A percentile compares a stretch with the other conserved stretches of the same genome.
Evolutionary conservation across 495 filamentous ascomycete genomes (phyloP).

Genomic region (Aspergillus sparsus): DNA sequence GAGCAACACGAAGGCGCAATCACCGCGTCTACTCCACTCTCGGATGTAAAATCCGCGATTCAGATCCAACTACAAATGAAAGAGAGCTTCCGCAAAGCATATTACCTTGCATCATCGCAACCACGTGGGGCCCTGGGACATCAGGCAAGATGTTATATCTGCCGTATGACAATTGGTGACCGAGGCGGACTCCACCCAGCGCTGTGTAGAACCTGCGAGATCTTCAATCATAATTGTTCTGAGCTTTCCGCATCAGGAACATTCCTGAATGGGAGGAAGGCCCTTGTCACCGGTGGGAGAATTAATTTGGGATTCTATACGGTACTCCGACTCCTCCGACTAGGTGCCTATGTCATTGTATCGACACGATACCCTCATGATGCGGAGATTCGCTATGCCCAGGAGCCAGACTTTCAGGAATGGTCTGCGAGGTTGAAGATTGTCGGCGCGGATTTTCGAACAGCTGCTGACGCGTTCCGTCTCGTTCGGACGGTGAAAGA

Average conservation of each 20-base stretch:
- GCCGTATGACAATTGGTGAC: slow-evolving; percentile 28
- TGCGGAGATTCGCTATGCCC: slow-evolving; percentile 40
- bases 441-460: slow-evolving; percentile 49
- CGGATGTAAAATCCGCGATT: slow-evolving; percentile 25
- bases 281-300: slow-evolving; percentile 51
- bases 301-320: slow-evolving; percentile 49
- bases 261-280: slow-evolving; percentile 25
- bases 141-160: slow-evolving; percentile 44
- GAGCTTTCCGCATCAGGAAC: slow-evolving; percentile 1
- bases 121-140: background rate
- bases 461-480: slow-evolving; percentile 46
- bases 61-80: slow-evolving; percentile 22
- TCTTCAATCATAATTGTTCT: slow-evolving; percentile 39
- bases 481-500: slow-evolving; percentile 33
- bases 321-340: slow-evolving; percentile 45
- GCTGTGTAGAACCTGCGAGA: slow-evolving; percentile 44
- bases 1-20: slow-evolving; percentile 11
- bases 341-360: slow-evolving; percentile 51
- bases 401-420: slow-evolving; percentile 33
- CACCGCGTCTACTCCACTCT: slow-evolving; percentile 21
- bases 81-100: slow-evolving; percentile 3
- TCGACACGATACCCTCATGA: slow-evolving; percentile 49
- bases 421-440: slow-evolving; percentile 41
- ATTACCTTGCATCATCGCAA: background rate
- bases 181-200: slow-evolving; percentile 16